phyloP scores from a whole-genome alignment of 1,284 basidiomycete species.

The Pseudomicrostroma phylloplanum region DNA sequence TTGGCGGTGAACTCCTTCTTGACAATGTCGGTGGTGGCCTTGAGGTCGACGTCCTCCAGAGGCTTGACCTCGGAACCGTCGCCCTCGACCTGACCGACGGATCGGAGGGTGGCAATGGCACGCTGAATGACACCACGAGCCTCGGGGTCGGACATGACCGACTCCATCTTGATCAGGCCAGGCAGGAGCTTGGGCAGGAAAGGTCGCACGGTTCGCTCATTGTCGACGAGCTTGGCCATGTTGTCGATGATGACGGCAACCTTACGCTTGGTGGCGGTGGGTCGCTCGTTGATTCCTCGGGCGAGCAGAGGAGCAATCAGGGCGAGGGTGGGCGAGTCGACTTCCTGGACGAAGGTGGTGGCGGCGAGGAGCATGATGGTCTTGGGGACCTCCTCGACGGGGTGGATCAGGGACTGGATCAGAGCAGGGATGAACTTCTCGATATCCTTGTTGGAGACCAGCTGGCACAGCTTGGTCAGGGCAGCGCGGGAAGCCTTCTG shows the following conservation, averaged over 20 bases:
- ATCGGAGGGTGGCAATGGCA: constrained; percentile 48
- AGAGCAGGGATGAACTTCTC: constrained; percentile 72
- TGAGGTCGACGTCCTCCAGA: constrained; percentile 43
- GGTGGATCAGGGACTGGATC: constrained; percentile 95
- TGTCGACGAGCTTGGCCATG: constrained; percentile 52
- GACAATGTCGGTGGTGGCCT: constrained; percentile 34
- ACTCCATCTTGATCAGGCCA: constrained; percentile 51
- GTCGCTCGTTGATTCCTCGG: constrained; percentile 68
- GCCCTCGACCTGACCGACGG: constrained; percentile 46
- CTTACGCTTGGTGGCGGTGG: constrained; percentile 51
- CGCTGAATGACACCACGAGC: constrained; percentile 48
- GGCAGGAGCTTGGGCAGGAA: constrained; percentile 51
- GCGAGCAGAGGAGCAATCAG: constrained; percentile 96
- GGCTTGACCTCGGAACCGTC: constrained; percentile 50
- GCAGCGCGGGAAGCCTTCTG: constrained; percentile 97
- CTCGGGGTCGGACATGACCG: constrained; percentile 49
- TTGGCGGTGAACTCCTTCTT: constrained; percentile 37
- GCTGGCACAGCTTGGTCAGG: constrained; percentile 65
- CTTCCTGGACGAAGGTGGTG: constrained; percentile 99
- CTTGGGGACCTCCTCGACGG: constrained; percentile 96
- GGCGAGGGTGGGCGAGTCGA: constrained; percentile 96
- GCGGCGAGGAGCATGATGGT: constrained; percentile 94
- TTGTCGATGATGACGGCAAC: constrained; percentile 52
- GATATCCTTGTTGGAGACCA: constrained; percentile 98
- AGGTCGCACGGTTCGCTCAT: constrained; percentile 50